phyloP scores from a whole-genome alignment of 2,329 filamentous ascomycete genomes.

The Phialophora chinensis region DNA sequence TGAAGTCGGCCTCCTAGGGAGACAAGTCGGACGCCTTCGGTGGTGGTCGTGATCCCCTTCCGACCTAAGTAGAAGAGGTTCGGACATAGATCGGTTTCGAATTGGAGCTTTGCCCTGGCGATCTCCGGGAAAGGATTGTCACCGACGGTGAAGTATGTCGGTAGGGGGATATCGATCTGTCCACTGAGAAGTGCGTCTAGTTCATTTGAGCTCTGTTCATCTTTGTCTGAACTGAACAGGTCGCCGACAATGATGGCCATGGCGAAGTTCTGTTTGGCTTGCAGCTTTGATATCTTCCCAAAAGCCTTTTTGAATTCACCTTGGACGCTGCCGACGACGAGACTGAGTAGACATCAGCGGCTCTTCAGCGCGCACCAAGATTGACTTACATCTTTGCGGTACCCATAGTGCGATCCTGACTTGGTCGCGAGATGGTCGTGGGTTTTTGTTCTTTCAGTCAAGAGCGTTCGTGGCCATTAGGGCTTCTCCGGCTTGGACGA shows the following conservation, averaged over 20 bases:
- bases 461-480: neutral
- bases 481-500: neutral
- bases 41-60: constrained; percentile 84
- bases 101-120: constrained; percentile 75
- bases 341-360: constrained; percentile 43
- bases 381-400: constrained; percentile 31
- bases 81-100: constrained; percentile 76
- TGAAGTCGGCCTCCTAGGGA: constrained; percentile 75
- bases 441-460: neutral
- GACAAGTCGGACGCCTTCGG: constrained; percentile 87
- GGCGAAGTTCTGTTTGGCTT: constrained; percentile 85
- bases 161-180: constrained; percentile 74
- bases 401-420: constrained; percentile 13
- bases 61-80: constrained; percentile 92
- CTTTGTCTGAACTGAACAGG: constrained; percentile 67
- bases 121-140: constrained; percentile 71
- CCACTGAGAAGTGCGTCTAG: constrained; percentile 72
- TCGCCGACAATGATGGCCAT: constrained; percentile 86
- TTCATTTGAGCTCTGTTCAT: constrained; percentile 54
- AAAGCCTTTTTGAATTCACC: constrained; percentile 79
- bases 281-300: constrained; percentile 77
- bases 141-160: constrained; percentile 90
- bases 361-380: neutral
- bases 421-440: neutral
- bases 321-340: constrained; percentile 82